phyloP scores from a whole-genome alignment of 2,329 filamentous ascomycete species.

The Scedosporium apiospermum region DNA sequence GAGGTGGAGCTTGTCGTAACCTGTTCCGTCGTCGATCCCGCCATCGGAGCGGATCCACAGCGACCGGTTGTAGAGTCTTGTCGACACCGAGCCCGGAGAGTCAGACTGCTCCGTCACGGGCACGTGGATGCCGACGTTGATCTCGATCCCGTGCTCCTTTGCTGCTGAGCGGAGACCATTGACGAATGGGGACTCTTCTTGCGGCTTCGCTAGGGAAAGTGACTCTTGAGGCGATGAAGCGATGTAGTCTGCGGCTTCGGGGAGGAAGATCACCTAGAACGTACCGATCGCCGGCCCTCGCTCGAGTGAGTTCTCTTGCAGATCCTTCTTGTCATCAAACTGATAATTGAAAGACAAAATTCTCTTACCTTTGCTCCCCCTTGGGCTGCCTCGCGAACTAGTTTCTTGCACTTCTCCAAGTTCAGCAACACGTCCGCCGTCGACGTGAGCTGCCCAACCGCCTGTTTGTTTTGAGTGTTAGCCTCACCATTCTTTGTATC shows the following conservation, averaged over 20 bases:
- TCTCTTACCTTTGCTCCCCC: slow-evolving; percentile 6
- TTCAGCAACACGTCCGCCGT: slow-evolving; percentile 8
- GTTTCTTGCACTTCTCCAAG: slow-evolving; percentile 8
- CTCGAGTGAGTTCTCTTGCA: neutral
- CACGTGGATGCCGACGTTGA: slow-evolving; percentile 85
- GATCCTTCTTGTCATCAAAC: neutral
- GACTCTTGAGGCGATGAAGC: slow-evolving; percentile 58
- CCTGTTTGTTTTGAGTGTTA: neutral
- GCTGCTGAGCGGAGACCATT: slow-evolving; percentile 64
- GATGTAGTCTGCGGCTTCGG: slow-evolving; percentile 88
- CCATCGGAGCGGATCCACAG: slow-evolving; percentile 31
- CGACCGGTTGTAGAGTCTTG: slow-evolving; percentile 31
- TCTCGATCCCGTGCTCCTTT: slow-evolving; percentile 50
- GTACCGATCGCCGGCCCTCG: too few relatives aligned
- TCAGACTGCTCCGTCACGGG: slow-evolving; percentile 33
- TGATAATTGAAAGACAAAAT: too few relatives aligned
- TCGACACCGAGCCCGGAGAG: slow-evolving; percentile 11
- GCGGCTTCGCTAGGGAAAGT: slow-evolving; percentile 59
- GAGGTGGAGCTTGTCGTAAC: slow-evolving; percentile 83
- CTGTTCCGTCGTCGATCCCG: slow-evolving; percentile 3
- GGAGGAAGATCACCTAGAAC: slow-evolving; percentile 71
- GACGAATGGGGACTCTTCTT: slow-evolving; percentile 62
- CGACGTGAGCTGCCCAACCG: slow-evolving; percentile 11
- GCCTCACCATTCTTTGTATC: too few relatives aligned
- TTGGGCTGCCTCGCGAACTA: slow-evolving; percentile 4